A percentile compares a stretch with the other conserved stretches of the same genome.
phyloP scores from a whole-genome alignment of 257 asterid genomes.

The Lycium ferocissimum region DNA sequence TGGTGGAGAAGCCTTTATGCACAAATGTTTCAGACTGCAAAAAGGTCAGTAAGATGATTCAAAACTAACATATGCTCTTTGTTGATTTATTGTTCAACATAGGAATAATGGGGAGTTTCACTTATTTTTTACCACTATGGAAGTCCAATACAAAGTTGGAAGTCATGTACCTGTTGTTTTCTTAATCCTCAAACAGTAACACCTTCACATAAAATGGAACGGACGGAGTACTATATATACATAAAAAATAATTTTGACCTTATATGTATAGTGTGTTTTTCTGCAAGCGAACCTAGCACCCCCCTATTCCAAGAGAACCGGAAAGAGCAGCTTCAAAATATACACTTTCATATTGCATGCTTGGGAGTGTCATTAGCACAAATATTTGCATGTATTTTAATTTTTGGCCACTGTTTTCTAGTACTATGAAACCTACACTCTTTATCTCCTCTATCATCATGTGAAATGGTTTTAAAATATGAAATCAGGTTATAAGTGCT shows the following conservation, averaged over 20 bases:
- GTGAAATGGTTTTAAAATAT: background rate
- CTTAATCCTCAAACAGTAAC: too few relatives aligned
- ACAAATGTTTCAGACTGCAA: slow-evolving; percentile 79
- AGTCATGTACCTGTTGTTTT: too few relatives aligned
- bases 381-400: background rate
- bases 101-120: slow-evolving; percentile 54
- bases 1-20: slow-evolving; percentile 97
- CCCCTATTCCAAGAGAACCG: slow-evolving; percentile 36
- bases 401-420: background rate
- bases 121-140: too few relatives aligned
- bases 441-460: background rate
- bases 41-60: slow-evolving; percentile 50
- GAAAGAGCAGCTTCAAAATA: background rate
- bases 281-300: too few relatives aligned
- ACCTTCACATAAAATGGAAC: too few relatives aligned
- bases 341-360: slow-evolving; percentile 44
- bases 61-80: background rate
- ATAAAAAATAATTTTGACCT: too few relatives aligned
- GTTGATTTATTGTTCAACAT: background rate
- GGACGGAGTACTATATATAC: too few relatives aligned
- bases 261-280: too few relatives aligned
- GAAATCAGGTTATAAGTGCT: slow-evolving; percentile 70
- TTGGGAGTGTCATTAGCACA: slow-evolving; percentile 29
- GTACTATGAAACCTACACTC: slow-evolving; percentile 41
- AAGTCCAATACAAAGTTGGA: too few relatives aligned